Evolutionary conservation across 108 stramenopile species (phyloP).

Genomic region (Conticribra weissflogii): DNA sequence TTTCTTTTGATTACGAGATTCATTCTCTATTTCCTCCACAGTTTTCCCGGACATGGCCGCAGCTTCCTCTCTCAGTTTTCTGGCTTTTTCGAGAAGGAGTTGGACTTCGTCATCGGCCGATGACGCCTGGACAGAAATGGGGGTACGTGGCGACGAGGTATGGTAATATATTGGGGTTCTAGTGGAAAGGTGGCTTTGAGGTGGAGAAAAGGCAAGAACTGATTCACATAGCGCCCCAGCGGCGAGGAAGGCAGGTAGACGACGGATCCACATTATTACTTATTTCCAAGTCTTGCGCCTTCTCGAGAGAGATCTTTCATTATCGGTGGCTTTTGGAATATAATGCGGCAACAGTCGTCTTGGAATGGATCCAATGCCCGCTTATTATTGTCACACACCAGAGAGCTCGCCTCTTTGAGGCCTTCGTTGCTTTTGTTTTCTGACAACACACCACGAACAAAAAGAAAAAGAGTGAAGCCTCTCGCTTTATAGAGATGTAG

Average conservation of each 20-base stretch:
- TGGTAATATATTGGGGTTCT: neutral
- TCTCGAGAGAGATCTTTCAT: too few species aligned
- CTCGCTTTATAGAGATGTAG: too few species aligned
- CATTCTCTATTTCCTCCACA: conserved; percentile 25
- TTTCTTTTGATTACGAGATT: too few species aligned
- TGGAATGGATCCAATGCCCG: too few species aligned
- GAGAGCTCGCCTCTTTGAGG: too few species aligned
- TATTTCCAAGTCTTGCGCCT: too few species aligned
- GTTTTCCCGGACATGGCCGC: conserved; percentile 73
- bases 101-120: conserved; percentile 53
- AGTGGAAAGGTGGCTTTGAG: neutral
- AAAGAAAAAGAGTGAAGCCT: too few species aligned
- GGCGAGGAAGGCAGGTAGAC: neutral
- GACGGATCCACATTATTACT: neutral
- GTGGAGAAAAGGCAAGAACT: neutral
- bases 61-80: conserved; percentile 71
- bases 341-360: too few species aligned
- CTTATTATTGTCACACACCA: too few species aligned
- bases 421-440: too few species aligned
- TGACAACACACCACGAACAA: too few species aligned
- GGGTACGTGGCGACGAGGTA: neutral
- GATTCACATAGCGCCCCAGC: neutral
- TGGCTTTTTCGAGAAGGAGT: conserved; percentile 62
- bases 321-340: too few species aligned
- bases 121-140: neutral